Conservation (phyloP, 208 protist species). For the Trypanosoma boissoni region DNA sequence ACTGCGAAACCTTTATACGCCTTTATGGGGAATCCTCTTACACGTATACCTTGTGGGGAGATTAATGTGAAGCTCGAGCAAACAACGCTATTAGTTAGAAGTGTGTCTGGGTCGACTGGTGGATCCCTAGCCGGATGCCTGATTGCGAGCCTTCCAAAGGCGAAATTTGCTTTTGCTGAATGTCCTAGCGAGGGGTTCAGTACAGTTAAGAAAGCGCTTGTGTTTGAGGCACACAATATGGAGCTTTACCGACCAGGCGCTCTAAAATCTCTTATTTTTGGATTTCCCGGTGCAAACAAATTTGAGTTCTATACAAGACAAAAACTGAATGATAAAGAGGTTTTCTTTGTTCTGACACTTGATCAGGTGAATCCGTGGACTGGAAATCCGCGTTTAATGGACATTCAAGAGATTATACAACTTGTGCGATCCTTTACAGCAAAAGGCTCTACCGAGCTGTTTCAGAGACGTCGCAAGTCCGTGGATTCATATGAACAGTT, state of each 20-base stretch:
- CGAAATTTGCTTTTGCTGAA: conserved; percentile 69
- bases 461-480: conserved; percentile 65
- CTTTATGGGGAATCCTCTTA: conserved; percentile 65
- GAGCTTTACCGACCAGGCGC: conserved; percentile 69
- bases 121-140: conserved; percentile 48
- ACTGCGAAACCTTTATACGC: conserved; percentile 13
- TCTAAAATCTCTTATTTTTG: conserved; percentile 63
- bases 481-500: conserved; percentile 17
- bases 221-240: conserved; percentile 67
- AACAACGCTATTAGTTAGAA: conserved; percentile 63
- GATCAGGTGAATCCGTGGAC: conserved; percentile 85
- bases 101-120: conserved; percentile 21
- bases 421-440: conserved; percentile 82
- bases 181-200: conserved; percentile 60
- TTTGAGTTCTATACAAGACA: conserved; percentile 85
- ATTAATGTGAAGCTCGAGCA: conserved; percentile 47
- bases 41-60: conserved; percentile 69
- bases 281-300: conserved; percentile 66
- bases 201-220: conserved; percentile 62
- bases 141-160: conserved; percentile 50
- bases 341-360: conserved; percentile 72
- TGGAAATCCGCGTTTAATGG: conserved; percentile 81
- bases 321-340: conserved; percentile 43
- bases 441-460: conserved; percentile 60
- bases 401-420: conserved; percentile 82